Conservation (phyloP, 2,329 filamentous ascomycete species). For the Aspergillus novoparasiticus region DNA sequence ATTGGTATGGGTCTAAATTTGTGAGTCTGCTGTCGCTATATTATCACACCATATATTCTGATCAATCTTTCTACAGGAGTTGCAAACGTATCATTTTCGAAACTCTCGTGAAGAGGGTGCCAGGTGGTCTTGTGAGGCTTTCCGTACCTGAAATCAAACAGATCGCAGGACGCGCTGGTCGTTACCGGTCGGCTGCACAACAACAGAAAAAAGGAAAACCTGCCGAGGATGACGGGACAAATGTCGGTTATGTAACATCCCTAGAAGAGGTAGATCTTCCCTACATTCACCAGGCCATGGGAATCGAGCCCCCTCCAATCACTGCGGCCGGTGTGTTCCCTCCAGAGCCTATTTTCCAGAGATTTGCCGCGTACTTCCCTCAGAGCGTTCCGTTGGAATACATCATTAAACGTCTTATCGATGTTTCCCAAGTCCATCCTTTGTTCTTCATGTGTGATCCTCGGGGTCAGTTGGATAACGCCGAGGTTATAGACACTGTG, state of each 20-base stretch:
- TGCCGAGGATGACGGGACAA: slow-evolving; percentile 23
- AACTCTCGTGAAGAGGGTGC: slow-evolving; percentile 71
- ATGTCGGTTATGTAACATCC: slow-evolving; percentile 75
- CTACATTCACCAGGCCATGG: slow-evolving; percentile 65
- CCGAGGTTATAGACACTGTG: slow-evolving; percentile 74
- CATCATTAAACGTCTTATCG: slow-evolving; percentile 73
- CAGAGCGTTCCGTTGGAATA: slow-evolving; percentile 79
- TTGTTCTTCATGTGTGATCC: slow-evolving; percentile 72
- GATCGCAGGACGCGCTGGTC: slow-evolving; percentile 88
- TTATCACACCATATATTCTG: not conserved
- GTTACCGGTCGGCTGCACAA: slow-evolving; percentile 73
- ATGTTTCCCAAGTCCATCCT: slow-evolving; percentile 64
- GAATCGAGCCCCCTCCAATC: slow-evolving; percentile 65
- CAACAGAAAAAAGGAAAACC: slow-evolving; percentile 33
- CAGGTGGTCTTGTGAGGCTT: slow-evolving; percentile 59
- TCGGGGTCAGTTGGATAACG: slow-evolving; percentile 64
- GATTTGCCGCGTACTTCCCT: slow-evolving; percentile 81
- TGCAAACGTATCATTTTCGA: slow-evolving; percentile 92
- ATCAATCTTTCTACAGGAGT: slow-evolving; percentile 47
- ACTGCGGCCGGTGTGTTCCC: slow-evolving; percentile 73
- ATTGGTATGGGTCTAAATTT: slow-evolving; percentile 97
- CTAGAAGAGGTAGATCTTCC: slow-evolving; percentile 71
- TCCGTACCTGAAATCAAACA: slow-evolving; percentile 83
- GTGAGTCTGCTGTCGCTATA: slow-evolving; percentile 47
- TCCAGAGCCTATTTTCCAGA: slow-evolving; percentile 69